Evolutionary conservation across 352 stramenopile species (phyloP).

Genomic region (Phytophthora ramorum): DNA sequence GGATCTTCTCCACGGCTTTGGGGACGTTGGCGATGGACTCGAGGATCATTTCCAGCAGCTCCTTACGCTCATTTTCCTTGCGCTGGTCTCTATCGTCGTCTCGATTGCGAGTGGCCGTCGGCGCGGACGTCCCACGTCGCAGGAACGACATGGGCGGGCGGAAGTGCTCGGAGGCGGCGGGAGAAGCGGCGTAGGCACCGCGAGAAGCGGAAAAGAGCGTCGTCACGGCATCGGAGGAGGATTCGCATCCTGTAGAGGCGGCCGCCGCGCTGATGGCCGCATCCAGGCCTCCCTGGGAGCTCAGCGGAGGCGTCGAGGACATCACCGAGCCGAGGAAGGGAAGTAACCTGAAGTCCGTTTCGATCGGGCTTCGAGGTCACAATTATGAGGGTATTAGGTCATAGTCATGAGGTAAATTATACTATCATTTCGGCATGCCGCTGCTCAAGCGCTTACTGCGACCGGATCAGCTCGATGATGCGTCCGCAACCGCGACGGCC

Average conservation of each 20-base stretch:
- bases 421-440: slow-evolving; percentile 47
- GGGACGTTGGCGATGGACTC: slow-evolving; percentile 80
- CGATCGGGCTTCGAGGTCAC: slow-evolving; percentile 10
- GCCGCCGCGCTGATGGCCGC: slow-evolving; percentile 3
- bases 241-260: not conserved
- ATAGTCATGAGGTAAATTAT: not conserved
- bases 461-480: slow-evolving; percentile 24
- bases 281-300: slow-evolving; percentile 19
- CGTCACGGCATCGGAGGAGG: slow-evolving; percentile 1
- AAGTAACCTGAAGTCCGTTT: slow-evolving; percentile 16
- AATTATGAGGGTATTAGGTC: slow-evolving; percentile 1
- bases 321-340: slow-evolving; percentile 14
- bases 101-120: slow-evolving; percentile 14
- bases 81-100: slow-evolving; percentile 48
- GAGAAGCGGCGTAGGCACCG: not conserved
- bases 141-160: slow-evolving; percentile 50
- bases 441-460: slow-evolving; percentile 41
- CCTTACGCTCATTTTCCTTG: slow-evolving; percentile 67
- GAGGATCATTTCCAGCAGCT: slow-evolving; percentile 78
- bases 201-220: slow-evolving; percentile 6
- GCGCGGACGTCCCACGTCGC: slow-evolving; percentile 32
- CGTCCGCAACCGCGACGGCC: slow-evolving; percentile 29
- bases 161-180: slow-evolving; percentile 14
- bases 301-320: slow-evolving; percentile 35
- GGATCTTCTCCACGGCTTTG: slow-evolving; percentile 72